A percentile compares a stretch with the other conserved stretches of the same genome.
Conservation (phyloP, 495 filamentous ascomycete species). For the Talaromyces stipitatus region DNA sequence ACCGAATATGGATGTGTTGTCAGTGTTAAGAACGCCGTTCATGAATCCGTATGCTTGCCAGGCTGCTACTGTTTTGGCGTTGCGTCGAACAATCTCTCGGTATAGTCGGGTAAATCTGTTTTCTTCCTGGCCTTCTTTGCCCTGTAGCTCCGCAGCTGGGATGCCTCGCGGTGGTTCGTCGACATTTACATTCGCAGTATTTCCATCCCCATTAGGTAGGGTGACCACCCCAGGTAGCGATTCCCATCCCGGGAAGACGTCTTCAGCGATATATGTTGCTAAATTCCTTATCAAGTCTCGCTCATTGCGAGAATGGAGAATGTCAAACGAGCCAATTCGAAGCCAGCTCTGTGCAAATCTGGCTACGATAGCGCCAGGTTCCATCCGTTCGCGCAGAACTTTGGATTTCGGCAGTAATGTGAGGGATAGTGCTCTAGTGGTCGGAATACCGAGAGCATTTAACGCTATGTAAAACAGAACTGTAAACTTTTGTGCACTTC, state of each 20-base stretch:
- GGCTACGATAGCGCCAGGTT: slow-evolving; percentile 88
- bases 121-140: slow-evolving; percentile 55
- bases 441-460: slow-evolving; percentile 76
- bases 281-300: slow-evolving; percentile 62
- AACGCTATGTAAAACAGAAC: slow-evolving; percentile 36
- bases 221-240: slow-evolving; percentile 53
- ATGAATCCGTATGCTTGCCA: slow-evolving; percentile 99
- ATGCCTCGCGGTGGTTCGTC: slow-evolving; percentile 42
- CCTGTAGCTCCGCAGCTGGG: slow-evolving; percentile 50
- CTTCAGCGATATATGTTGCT: slow-evolving; percentile 73
- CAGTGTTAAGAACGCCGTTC: slow-evolving; percentile 94
- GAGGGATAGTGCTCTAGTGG: slow-evolving; percentile 77
- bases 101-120: slow-evolving; percentile 86
- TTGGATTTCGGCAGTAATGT: slow-evolving; percentile 63
- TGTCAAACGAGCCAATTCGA: slow-evolving; percentile 88
- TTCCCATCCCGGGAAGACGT: slow-evolving; percentile 81
- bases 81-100: slow-evolving; percentile 76
- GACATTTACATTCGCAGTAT: slow-evolving; percentile 28
- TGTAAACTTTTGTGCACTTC: not conserved
- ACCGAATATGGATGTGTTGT: slow-evolving; percentile 89
- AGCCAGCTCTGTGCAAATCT: slow-evolving; percentile 91
- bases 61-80: slow-evolving; percentile 79
- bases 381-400: slow-evolving; percentile 73
- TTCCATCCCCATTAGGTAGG: slow-evolving; percentile 23
- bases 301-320: slow-evolving; percentile 74